These are phyloP conservation scores for Iberis pinnata DNA, from an alignment of 345 rosid species.

Conservation along the genomic window DNA sequence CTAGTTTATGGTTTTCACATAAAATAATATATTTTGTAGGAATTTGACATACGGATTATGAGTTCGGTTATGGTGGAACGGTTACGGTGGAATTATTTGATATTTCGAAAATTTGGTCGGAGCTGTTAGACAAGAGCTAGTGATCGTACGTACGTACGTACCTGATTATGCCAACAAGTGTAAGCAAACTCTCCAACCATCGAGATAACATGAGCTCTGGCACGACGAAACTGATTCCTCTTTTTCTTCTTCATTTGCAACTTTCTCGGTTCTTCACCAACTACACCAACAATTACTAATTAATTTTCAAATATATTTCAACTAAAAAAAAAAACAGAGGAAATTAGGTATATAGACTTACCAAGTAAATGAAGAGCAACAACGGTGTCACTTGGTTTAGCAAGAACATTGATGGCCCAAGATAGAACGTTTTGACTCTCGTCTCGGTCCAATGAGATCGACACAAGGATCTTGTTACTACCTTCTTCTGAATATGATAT, in stretches of 20 bases:
- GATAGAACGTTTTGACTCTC: constrained; percentile 60
- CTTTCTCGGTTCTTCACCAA: constrained; percentile 47
- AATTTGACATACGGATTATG: too few species aligned
- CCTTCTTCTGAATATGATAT: constrained; percentile 29
- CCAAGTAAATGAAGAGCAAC: constrained; percentile 76
- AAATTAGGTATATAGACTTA: constrained; percentile 23
- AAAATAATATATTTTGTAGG: too few species aligned
- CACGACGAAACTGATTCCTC: constrained; percentile 49
- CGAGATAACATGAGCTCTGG: constrained; percentile 78
- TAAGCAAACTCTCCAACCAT: constrained; percentile 68
- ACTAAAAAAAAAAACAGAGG: neutral
- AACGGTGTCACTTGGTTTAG: constrained; percentile 61
- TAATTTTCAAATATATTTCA: neutral
- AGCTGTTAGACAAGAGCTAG: neutral
- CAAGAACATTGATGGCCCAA: constrained; percentile 75
- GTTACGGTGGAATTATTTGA: too few species aligned
- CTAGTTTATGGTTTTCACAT: too few species aligned
- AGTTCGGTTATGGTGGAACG: too few species aligned
- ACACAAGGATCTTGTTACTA: constrained; percentile 59
- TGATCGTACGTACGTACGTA: constrained; percentile 42
- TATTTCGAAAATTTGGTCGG: too few species aligned
- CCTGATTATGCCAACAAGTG: constrained; percentile 58
- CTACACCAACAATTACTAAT: constrained; percentile 25
- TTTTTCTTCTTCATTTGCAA: constrained; percentile 28
- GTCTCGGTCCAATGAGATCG: constrained; percentile 52